phyloP scores from a whole-genome alignment of 2,329 filamentous ascomycete genomes.

The Curvularia sp. region DNA sequence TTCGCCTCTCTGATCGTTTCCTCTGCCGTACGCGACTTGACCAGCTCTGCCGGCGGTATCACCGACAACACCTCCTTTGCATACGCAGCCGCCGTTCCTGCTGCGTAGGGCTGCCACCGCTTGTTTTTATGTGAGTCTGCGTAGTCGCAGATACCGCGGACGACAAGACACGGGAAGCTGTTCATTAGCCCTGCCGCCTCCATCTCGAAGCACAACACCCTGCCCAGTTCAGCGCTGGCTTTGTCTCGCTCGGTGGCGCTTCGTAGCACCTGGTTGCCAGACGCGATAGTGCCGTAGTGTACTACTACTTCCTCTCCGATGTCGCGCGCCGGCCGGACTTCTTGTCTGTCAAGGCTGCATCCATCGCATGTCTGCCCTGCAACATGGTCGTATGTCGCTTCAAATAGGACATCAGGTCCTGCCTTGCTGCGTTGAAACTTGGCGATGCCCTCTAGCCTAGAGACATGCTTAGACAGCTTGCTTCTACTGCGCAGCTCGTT shows the following conservation, averaged over 20 bases:
- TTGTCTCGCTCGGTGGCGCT: slow-evolving; percentile 49
- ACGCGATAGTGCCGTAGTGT: slow-evolving; percentile 53
- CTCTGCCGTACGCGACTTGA: neutral
- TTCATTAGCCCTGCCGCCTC: slow-evolving; percentile 6
- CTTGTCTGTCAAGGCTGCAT: slow-evolving; percentile 3
- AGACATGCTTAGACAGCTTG: neutral
- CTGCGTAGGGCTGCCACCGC: slow-evolving; percentile 5
- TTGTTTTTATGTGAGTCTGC: slow-evolving; percentile 10
- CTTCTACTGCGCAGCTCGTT: slow-evolving; percentile 1
- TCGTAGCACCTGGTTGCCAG: slow-evolving; percentile 54
- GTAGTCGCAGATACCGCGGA: slow-evolving; percentile 12
- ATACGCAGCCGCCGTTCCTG: slow-evolving; percentile 1
- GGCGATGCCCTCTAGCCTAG: slow-evolving; percentile 13
- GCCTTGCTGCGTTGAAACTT: slow-evolving; percentile 18
- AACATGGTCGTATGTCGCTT: slow-evolving; percentile 4
- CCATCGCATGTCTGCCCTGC: neutral
- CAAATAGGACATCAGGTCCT: slow-evolving; percentile 3
- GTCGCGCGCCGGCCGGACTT: neutral
- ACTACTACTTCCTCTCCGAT: slow-evolving; percentile 30
- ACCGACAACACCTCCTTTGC: slow-evolving; percentile 1
- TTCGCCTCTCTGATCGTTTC: neutral
- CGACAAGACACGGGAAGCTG: slow-evolving; percentile 4
- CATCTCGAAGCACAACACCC: slow-evolving; percentile 8
- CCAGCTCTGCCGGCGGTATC: neutral
- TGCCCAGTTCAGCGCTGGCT: slow-evolving; percentile 28